Percentiles rank a stretch among this genome's conserved stretches.
These are phyloP conservation scores for Cercospora zeina DNA, from an alignment of 2,329 filamentous ascomycete genomes.

Conservation along the genomic window DNA sequence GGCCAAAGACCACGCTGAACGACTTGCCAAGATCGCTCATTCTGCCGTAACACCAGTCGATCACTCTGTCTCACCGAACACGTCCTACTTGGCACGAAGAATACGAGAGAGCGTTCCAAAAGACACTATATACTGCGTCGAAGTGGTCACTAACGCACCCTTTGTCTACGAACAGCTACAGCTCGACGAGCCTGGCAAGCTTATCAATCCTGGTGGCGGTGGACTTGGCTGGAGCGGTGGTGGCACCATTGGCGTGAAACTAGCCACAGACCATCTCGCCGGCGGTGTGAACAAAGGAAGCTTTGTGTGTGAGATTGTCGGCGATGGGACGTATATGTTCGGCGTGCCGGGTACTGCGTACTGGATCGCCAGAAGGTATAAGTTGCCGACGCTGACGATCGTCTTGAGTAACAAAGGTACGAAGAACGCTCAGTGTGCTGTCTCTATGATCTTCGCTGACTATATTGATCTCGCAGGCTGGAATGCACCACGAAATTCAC, in stretches of 20 bases:
- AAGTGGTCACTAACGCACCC: conserved; percentile 71
- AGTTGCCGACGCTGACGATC: conserved; percentile 65
- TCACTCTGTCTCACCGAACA: conserved; percentile 53
- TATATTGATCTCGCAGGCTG: conserved; percentile 49
- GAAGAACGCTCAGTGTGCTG: not conserved
- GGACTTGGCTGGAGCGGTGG: conserved; percentile 81
- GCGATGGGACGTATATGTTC: conserved; percentile 68
- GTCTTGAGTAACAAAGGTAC: conserved; percentile 66
- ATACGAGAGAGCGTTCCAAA: conserved; percentile 59
- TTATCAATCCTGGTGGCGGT: conserved; percentile 81
- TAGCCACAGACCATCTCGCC: conserved; percentile 60
- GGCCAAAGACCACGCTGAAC: conserved; percentile 52
- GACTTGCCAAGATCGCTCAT: conserved; percentile 60
- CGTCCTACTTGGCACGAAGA: conserved; percentile 54
- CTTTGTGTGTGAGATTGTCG: conserved; percentile 65
- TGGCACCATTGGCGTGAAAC: conserved; percentile 71
- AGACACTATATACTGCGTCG: conserved; percentile 73
- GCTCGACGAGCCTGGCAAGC: conserved; percentile 66
- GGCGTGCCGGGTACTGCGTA: conserved; percentile 65
- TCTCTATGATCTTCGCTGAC: not conserved
- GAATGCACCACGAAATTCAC: conserved; percentile 63
- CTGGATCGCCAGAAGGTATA: conserved; percentile 67
- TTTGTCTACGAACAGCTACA: conserved; percentile 72
- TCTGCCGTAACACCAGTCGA: conserved; percentile 62
- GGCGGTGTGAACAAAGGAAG: conserved; percentile 55